Evolutionary conservation across 805 yeast genomes (phyloP), one percentile per base, ranked within the genome.

Genomic region (Candida oleophila): DNA sequence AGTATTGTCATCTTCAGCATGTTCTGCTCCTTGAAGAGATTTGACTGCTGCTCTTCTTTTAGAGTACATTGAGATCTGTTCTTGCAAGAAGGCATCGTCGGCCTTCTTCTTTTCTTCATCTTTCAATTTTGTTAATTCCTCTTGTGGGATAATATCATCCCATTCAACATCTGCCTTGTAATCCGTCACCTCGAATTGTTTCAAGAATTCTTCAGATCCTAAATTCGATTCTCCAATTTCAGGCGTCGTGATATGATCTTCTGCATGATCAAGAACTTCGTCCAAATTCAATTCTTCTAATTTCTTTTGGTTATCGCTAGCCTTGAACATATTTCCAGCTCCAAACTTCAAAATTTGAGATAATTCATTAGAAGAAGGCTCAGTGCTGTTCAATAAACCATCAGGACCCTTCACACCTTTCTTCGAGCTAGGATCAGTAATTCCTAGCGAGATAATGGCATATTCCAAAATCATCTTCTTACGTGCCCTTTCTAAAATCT

Each of bases 91-190:
- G 53, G 82, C 86, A 52, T 92, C 97, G 54, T 94, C 97, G 39
- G 84, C 79, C 43, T 87, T 78, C 62, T 83, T 85, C 74, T 86
- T 84, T 62, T 94, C 99, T 46, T 90, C 96, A 53, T 87, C 96
- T 63, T 94, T 94, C 56, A 94, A 76, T 62, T 87, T 89, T 49
- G 82, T 78, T 52, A 95, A 74, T 65, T 94, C 99, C 39, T 88
- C 96, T 53, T 89, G 91, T 0, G 99, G 99, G 58, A 94, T 94
- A 56, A 94, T 94, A 65, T 94, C 99, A 70, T 94, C 98, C 99
- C 99, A 94, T 53, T 90, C 95, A 50, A 92, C 90, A 65, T 92
- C 97, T 0, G 99, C 98, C 71, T 94, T 94, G 66, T 91, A 95
- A 64, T 94, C 99, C 0, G 99, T 94, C 44, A 94, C 99, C 68